phyloP scores from a whole-genome alignment of 352 stramenopile species.

The Phytopythium litorale region DNA sequence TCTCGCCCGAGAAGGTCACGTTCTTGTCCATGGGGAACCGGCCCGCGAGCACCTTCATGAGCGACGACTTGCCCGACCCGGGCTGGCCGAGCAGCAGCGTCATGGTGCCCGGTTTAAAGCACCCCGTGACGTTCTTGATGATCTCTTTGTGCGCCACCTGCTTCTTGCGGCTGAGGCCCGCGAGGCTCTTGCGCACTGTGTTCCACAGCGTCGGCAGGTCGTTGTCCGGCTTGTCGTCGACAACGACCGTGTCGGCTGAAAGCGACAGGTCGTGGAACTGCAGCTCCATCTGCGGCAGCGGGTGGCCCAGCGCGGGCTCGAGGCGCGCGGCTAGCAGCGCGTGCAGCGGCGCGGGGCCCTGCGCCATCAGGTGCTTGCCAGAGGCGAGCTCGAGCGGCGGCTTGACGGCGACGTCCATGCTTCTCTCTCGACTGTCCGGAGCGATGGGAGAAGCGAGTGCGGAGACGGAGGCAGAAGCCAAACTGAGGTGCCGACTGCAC shows the following conservation, averaged over 20 bases:
- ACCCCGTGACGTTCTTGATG: slow-evolving; percentile 22
- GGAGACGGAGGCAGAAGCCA: too few relatives aligned
- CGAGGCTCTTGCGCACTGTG: slow-evolving; percentile 28
- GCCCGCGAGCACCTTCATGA: slow-evolving; percentile 24
- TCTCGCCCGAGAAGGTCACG: slow-evolving; percentile 28
- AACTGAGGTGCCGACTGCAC: too few relatives aligned
- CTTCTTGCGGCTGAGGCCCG: slow-evolving; percentile 20
- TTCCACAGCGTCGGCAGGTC: slow-evolving; percentile 49
- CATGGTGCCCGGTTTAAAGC: slow-evolving; percentile 34
- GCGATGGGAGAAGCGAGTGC: too few relatives aligned
- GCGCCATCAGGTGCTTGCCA: slow-evolving; percentile 23
- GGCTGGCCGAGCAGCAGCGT: slow-evolving; percentile 19
- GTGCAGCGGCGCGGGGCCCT: slow-evolving; percentile 36
- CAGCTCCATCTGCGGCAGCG: slow-evolving; percentile 58
- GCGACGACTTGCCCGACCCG: slow-evolving; percentile 13
- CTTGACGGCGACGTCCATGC: slow-evolving; percentile 17
- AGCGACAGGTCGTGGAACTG: slow-evolving; percentile 48
- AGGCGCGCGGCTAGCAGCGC: slow-evolving; percentile 32
- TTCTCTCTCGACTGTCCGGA: too few relatives aligned
- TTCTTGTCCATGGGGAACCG: slow-evolving; percentile 37
- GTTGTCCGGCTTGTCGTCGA: slow-evolving; percentile 13
- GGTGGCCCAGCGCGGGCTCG: slow-evolving; percentile 28
- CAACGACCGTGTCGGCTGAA: slow-evolving; percentile 33
- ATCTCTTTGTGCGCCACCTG: slow-evolving; percentile 16
- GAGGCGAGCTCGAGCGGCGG: slow-evolving; percentile 15